phyloP scores from a whole-genome alignment of 768 basidiomycete genomes.

The Mrakia gelida region DNA sequence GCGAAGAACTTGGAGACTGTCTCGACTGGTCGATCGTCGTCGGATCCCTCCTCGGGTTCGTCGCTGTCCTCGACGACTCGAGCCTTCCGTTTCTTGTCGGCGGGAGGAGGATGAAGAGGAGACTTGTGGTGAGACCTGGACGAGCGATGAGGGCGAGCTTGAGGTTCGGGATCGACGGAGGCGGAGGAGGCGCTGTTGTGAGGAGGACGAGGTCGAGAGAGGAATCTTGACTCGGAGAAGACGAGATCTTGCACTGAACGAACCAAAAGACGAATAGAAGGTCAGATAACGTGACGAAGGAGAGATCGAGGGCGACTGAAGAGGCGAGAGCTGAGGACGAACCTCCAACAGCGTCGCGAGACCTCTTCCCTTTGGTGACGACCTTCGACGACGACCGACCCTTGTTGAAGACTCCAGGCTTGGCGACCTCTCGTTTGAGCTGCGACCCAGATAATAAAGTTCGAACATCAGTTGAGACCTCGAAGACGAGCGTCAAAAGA shows the following conservation, averaged over 20 bases:
- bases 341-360: not conserved
- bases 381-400: slow-evolving; percentile 9
- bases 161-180: not conserved
- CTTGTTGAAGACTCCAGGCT: slow-evolving; percentile 15
- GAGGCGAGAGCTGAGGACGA: not conserved
- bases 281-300: not conserved
- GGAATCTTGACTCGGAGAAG: slow-evolving; percentile 2
- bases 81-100: not conserved
- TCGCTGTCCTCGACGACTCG: not conserved
- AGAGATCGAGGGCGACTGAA: not conserved
- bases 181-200: not conserved
- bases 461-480: not conserved
- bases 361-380: not conserved
- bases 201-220: not conserved
- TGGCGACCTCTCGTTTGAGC: slow-evolving; percentile 10
- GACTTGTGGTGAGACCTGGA: not conserved
- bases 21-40: not conserved
- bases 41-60: not conserved
- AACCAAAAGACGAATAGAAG: no score
- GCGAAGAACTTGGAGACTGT: slow-evolving; percentile 11
- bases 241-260: slow-evolving; percentile 8
- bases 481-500: not conserved
- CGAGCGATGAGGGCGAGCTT: not conserved
- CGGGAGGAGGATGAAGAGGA: not conserved
- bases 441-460: not conserved